Conservation (phyloP, 306 rosid species). For the Medicago truncatula region MtrunA17r5.0-ANR NC_053044.1:5651501-5652000, state of each 20-base stretch:
- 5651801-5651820: background rate
- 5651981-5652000: background rate
- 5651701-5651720: conserved; percentile 5
- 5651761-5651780: conserved; percentile 6
- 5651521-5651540: conserved; percentile 25
- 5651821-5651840: background rate
- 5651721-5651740: background rate
- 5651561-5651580: background rate
- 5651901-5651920: background rate
- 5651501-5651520: conserved; percentile 13
- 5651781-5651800: conserved; percentile 8
- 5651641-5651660: background rate
- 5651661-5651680: background rate
- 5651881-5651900: background rate
- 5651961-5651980: background rate
- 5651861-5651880: background rate
- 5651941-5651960: background rate
- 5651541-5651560: background rate
- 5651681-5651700: background rate
- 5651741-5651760: background rate
- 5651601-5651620: conserved; percentile 8
- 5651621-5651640: background rate
- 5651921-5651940: background rate
- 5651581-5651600: conserved; percentile 8
- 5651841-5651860: background rate